Percentiles rank a stretch among this genome's conserved stretches.
Conservation (phyloP, 2,329 filamentous ascomycete species). For the Rutstroemia sp. region DNA sequence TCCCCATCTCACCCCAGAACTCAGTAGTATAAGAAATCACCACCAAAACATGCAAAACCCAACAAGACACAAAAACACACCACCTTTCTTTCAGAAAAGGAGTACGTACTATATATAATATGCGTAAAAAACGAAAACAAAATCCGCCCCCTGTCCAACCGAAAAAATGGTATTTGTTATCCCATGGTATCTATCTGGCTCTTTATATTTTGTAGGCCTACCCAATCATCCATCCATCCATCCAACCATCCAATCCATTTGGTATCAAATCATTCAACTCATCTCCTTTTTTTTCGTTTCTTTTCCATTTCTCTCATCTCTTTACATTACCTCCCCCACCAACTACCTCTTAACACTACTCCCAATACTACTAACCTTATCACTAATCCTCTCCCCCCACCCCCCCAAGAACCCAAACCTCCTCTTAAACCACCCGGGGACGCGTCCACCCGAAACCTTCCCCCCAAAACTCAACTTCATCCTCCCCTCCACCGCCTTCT, state of each 20-base stretch:
- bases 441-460: constrained; percentile 25
- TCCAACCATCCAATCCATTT: not conserved
- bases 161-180: not conserved
- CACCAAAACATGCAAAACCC: too few species aligned
- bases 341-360: constrained; percentile 15
- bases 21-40: too few species aligned
- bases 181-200: not conserved
- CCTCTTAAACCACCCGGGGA: constrained; percentile 22
- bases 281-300: too few species aligned
- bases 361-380: constrained; percentile 27
- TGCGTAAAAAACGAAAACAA: not conserved
- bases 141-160: not conserved
- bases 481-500: constrained; percentile 79
- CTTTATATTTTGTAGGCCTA: too few species aligned
- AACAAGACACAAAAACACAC: not conserved
- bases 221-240: not conserved
- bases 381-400: constrained; percentile 23
- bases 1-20: too few species aligned
- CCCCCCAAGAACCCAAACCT: constrained; percentile 13
- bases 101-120: too few species aligned
- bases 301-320: not conserved
- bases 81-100: too few species aligned
- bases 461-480: constrained; percentile 37
- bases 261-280: not conserved
- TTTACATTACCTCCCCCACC: not conserved